Percentiles rank a stretch among this genome's conserved stretches.
phyloP scores from a whole-genome alignment of 2,329 filamentous ascomycete genomes.

The Chrysoporthe cubensis region DNA sequence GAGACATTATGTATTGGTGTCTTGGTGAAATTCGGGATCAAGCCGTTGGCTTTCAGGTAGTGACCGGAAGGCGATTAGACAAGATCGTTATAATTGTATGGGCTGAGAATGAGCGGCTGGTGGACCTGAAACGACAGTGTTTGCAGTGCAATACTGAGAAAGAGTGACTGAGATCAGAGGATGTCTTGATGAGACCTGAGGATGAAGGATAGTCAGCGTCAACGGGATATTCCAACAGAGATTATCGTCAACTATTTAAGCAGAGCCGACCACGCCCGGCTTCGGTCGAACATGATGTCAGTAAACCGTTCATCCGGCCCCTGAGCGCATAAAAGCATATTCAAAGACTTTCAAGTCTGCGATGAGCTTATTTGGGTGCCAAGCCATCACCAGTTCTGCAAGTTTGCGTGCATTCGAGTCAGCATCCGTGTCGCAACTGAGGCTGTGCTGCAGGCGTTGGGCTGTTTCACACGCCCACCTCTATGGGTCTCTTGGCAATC shows the following conservation, averaged over 20 bases:
- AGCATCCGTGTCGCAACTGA: slow-evolving; percentile 1
- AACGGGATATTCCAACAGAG: not conserved
- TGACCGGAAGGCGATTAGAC: too few relatives aligned
- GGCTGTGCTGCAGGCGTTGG: slow-evolving; percentile 10
- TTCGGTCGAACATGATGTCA: not conserved
- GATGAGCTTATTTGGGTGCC: slow-evolving; percentile 1
- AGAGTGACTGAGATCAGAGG: not conserved
- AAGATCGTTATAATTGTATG: not conserved
- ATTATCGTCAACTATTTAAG: not conserved
- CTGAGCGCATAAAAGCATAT: not conserved
- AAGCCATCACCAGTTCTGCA: not conserved
- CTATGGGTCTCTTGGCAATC: not conserved
- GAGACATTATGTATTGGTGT: slow-evolving; percentile 1
- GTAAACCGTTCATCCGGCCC: not conserved
- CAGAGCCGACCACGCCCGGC: not conserved
- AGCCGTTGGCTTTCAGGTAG: too few relatives aligned
- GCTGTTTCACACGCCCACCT: slow-evolving; percentile 4
- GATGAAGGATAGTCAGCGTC: not conserved
- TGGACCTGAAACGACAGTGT: not conserved
- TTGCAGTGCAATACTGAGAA: not conserved
- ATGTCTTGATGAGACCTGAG: not conserved
- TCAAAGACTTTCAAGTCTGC: not conserved
- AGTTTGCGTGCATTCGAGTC: not conserved
- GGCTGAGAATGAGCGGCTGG: not conserved
- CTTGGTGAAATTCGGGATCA: not conserved